phyloP scores from a whole-genome alignment of 2,329 filamentous ascomycete genomes.

The Alternaria ethzedia region DNA sequence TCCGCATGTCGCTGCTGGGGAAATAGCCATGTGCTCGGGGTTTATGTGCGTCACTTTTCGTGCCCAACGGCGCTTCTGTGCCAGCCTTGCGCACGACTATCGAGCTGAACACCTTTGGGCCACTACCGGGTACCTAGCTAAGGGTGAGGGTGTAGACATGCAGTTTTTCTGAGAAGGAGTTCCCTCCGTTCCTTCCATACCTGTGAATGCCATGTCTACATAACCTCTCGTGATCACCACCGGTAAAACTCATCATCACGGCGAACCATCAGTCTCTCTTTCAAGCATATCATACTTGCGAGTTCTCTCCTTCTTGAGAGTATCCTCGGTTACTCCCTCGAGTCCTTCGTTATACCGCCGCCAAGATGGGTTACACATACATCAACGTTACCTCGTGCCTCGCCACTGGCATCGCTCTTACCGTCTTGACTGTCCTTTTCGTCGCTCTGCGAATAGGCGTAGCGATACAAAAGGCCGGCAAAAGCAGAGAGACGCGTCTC shows the following conservation, averaged over 20 bases:
- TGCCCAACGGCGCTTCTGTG: not conserved
- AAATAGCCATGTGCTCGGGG: not conserved
- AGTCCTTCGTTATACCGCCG: not conserved
- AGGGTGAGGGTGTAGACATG: not conserved
- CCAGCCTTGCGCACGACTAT: not conserved
- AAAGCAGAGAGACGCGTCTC: not conserved
- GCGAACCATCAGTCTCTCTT: not conserved
- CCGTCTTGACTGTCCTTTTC: not conserved
- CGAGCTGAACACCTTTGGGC: not conserved
- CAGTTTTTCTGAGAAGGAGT: not conserved
- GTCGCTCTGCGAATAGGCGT: not conserved
- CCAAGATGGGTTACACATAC: constrained; percentile 10
- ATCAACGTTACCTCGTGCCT: constrained; percentile 11
- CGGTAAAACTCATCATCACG: not conserved
- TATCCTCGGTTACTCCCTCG: not conserved
- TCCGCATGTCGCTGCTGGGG: not conserved
- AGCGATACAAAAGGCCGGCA: not conserved
- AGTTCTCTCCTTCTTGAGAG: not conserved
- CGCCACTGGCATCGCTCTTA: not conserved
- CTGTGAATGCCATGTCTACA: constrained; percentile 2
- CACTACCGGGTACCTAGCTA: not conserved
- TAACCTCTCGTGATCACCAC: not conserved
- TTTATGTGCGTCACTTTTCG: not conserved
- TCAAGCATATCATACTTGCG: not conserved
- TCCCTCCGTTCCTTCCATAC: not conserved